Evolutionary conservation across 169 alveolate species (phyloP), one percentile per base, ranked within the genome.

Genomic region (Plasmodium adleri): DNA sequence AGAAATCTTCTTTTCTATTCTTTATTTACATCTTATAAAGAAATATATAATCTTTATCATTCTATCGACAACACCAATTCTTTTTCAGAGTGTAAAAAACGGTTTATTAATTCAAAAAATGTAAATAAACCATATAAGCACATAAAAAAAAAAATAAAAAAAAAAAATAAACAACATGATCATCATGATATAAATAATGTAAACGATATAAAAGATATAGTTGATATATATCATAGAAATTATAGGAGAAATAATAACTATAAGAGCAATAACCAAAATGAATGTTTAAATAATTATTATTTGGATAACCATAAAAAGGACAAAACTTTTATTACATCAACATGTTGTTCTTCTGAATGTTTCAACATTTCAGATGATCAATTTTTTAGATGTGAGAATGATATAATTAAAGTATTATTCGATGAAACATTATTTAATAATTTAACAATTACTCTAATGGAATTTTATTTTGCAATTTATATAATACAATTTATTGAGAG

Each of bases 401-500:
- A 86, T 32, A 59, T 86, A 4, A 67, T 86, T 39, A 72, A 52
- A 24, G 15, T 86, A 64, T 47, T 86, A 49, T 86, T 86, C 62
- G 92, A 86, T 59, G 87, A 86, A 71, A 71, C 26, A 32, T 54
- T 86, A 24, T 86, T 86, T 71, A 72, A 62, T 71, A 86, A 86
- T 17, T 71, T 86, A 50, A 71, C 92, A 15, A 72, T 86, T n/a
- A 59, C 92, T 10, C 28, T 86, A 28, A 60, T 86, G 43, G 92
- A 86, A 70, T 62, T 86, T 26, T 72, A 71, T 43, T 86, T 71
- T 73, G 85, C 92, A 28, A 86, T 86, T 59, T 86, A 86, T 70
- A 86, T 86, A 87, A 72, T 86, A 15, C 92, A 86, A 22, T 86
- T 86, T 86, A 72, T 86, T 58, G 92, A 86, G 62, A 72, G 83